phyloP scores from a whole-genome alignment of 495 filamentous ascomycete species.

The Xylaria castorea region DNA sequence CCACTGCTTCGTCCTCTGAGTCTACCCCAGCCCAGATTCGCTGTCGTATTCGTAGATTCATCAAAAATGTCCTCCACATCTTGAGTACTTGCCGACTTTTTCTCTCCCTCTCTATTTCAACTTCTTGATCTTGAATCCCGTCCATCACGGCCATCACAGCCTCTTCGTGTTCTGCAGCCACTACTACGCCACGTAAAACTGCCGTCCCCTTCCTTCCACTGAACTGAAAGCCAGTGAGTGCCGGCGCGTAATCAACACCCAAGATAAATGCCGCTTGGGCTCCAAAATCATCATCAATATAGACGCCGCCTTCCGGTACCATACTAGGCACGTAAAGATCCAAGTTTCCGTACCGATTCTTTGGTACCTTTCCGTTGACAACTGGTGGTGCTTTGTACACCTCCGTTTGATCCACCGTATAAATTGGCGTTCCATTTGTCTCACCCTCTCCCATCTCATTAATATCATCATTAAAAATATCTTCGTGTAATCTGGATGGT shows the following conservation, averaged over 20 bases:
- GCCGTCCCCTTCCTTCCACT: slow-evolving; percentile 82
- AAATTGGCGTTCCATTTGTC: slow-evolving; percentile 64
- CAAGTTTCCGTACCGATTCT: slow-evolving; percentile 87
- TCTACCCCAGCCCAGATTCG: slow-evolving; percentile 66
- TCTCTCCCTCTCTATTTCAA: slow-evolving; percentile 61
- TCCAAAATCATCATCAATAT: slow-evolving; percentile 68
- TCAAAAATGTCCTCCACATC: slow-evolving; percentile 78
- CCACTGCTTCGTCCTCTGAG: slow-evolving; percentile 43
- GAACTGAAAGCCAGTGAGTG: slow-evolving; percentile 90
- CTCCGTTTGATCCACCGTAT: slow-evolving; percentile 77
- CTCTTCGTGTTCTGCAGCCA: slow-evolving; percentile 72
- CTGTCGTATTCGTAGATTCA: slow-evolving; percentile 77
- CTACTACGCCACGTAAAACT: slow-evolving; percentile 74
- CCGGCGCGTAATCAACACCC: slow-evolving; percentile 85
- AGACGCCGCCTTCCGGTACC: slow-evolving; percentile 81
- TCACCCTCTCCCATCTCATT: slow-evolving; percentile 48
- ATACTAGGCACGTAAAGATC: slow-evolving; percentile 93
- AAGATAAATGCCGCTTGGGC: slow-evolving; percentile 75
- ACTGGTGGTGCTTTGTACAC: slow-evolving; percentile 79
- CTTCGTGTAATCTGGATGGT: slow-evolving; percentile 36
- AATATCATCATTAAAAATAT: slow-evolving; percentile 47
- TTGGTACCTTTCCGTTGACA: slow-evolving; percentile 74
- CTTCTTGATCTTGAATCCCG: slow-evolving; percentile 67
- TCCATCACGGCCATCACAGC: slow-evolving; percentile 71
- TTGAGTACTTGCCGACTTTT: slow-evolving; percentile 64